Evolutionary conservation across 208 protist species (phyloP), one percentile per base, ranked within the genome.

Genomic region (Novymonas esmeraldas): DNA sequence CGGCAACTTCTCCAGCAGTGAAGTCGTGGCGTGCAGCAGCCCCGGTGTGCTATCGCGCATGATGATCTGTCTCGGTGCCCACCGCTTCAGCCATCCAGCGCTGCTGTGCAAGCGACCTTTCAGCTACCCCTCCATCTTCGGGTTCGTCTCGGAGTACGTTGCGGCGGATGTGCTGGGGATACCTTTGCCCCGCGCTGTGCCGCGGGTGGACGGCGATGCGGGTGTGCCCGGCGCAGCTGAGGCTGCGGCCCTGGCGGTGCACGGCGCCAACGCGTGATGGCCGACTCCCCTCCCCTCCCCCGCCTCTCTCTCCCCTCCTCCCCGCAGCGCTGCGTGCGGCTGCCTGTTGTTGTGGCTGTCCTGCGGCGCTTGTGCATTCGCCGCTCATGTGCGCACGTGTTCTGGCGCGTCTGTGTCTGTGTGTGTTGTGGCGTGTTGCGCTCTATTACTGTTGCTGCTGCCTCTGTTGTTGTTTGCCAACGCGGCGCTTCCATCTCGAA

Each of bases 91-190:
- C 18, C 79, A 84, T 31, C 39, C 58, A 2, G 70, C 73, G 3
- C 29, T 84, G 45, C 33, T 73, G 41, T 74, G 79, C 50, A 77
- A 74, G 44, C 28, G 33, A 3, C 73, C 70, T 3, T 80, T 55
- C 20, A 33, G 42, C 20, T 67, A 78, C 20, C 73, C 59, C 31
- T 26, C 51, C 18, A 9, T 75, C 42, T 81, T 84, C 34, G 73
- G 73, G 24, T 71, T 81, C 24, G 41, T 59, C n/a, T 64, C 46
- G 5, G 64, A 84, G 70, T 81, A 67, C 34, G 28, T 84, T 13
- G 69, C 54, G 0, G 16, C 34, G 1, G 59, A 69, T 39, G 18
- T 80, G 42, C 60, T 80, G 2, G 51, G 31, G 1, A 50, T 48
- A 11, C 39, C 61, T 2, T 26, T 45, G 29, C 3, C 5, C 11